Evolutionary conservation across 768 basidiomycete species (phyloP), one percentile per base, ranked within the genome.

Genomic region (Chalciporus piperatus): DNA sequence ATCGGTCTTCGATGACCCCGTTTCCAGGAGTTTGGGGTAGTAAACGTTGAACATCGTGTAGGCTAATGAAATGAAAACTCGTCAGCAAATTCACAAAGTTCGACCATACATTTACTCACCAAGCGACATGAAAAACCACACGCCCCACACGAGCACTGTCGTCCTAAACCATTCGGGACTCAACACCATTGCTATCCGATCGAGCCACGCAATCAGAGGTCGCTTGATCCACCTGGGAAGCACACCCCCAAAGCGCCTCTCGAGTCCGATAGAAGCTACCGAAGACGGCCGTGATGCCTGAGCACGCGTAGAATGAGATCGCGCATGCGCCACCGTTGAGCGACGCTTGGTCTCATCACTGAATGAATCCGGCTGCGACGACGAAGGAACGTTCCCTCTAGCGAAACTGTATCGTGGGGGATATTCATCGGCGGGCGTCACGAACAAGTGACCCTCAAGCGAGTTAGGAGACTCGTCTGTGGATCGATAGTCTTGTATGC

Each of bases 21-120:
- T 78, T 70, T 96, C 93, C 33, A 96, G 71, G 11, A 94, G 72
- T 62, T 91, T 95, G 0, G 93, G 93, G 17, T 94, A 77, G 63
- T 82, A 96, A 23, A 93, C 90, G 63, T 95, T 96, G 70, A 96
- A 95, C 85, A 96, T 92, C 2, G 90, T 93, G 61, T 84, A 92
- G 0, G 83, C 88, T 89, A 41, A 16, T n/a, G 19, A 25, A 22
- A n/a, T n/a, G n/a, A n/a, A n/a, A n/a, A 35, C n/a, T 5, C 30
- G 30, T 32, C 8, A 32, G 30, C 30, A 10, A 39, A 41, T 48
- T 35, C 16, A 43, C 25, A 2, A n/a, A 47, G 35, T 27, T 20
- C 8, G 3, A n/a, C 19, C 19, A n/a, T 11, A 32, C 3, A 28
- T 14, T 40, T 49, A 61, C 84, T 47, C 55, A 87, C 90, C 92